Base-by-base conservation (phyloP, 805 yeast species). In the Kodamaea jinghongensis region DNA sequence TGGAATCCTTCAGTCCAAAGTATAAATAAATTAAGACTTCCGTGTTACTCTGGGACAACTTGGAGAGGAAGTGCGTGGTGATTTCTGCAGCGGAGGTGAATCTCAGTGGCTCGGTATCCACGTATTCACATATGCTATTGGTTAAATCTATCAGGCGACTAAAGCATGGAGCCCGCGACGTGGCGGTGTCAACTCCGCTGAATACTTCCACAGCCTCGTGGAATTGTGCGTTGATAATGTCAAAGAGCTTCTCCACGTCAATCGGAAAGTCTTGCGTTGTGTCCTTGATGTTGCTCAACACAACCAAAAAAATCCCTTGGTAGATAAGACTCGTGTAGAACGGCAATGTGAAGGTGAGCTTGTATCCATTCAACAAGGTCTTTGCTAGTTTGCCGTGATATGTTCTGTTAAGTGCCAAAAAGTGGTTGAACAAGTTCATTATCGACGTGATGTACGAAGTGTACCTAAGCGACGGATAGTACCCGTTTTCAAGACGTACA, bases 391-490 rank as follows among this genome's bases (percentile, higher is more conserved):
- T 6, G 13, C 26, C 27, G 17, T 28, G 23, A 26, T 17, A 32
- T 12, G 11, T 16, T n/a, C 28, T 32, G 16, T 15, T 55, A 26
- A 62, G 31, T 15, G 37, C 34, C 23, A 37, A 26, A 34, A 56
- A 59, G 34, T 51, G 57, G 41, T 61, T 61, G 36, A 57, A 57
- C 15, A 51, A 14, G 22, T 51, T 45, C 14, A 53, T 12, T 48
- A 62, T 52, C 2, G 58, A 28, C 10, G 65, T 56, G n/a, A 55
- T 17, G 43, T 55, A 60, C 14, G 58, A 48, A 3, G 55, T 40
- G 37, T 49, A 59, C 22, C 64, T 36, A 30, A 62, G 47, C 10
- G 60, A 48, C 0, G 67, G 63, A 37, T 58, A 62, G 45, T 62
- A 56, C 12, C 45, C 48, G 2, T 47, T 35, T 39, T 61, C 67